Percentiles rank a stretch among this genome's conserved stretches.
These are phyloP conservation scores for Elymus sibiricus DNA, from an alignment of 176 grass and related monocot species.

Conservation along the genomic window DNA sequence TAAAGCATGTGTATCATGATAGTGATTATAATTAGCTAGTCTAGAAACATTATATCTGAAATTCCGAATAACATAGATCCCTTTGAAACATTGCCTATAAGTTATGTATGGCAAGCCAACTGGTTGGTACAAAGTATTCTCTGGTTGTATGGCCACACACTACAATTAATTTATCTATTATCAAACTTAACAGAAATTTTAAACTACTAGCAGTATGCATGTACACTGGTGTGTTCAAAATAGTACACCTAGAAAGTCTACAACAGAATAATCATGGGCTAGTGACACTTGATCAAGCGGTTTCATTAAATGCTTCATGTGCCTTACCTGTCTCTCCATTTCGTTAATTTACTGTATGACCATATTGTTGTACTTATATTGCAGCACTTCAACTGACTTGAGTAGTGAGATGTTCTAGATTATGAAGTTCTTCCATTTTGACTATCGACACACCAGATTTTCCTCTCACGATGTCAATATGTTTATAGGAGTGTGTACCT, in stretches of 20 bases:
- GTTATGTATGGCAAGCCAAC: not conserved
- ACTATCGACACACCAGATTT: not conserved
- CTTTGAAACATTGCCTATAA: not conserved
- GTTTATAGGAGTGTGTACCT: not conserved
- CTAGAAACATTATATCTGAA: not conserved
- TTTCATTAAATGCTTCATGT: not conserved
- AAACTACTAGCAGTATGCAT: not conserved
- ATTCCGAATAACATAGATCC: not conserved
- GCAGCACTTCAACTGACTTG: not conserved
- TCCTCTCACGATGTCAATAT: not conserved
- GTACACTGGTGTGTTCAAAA: not conserved
- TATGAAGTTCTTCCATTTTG: not conserved
- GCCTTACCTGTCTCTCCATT: not conserved
- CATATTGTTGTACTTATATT: not conserved
- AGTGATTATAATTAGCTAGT: not conserved
- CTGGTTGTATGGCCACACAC: not conserved
- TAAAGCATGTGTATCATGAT: not conserved
- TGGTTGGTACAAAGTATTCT: not conserved
- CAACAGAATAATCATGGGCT: not conserved
- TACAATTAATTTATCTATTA: not conserved
- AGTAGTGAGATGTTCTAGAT: not conserved
- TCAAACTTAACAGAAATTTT: not conserved
- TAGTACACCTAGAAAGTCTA: not conserved
- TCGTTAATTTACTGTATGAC: not conserved
- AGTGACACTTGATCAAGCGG: not conserved